Percentiles rank a stretch among this genome's conserved stretches.
phyloP scores from a whole-genome alignment of 345 rosid species.

The Eutrema yunnanense region DNA sequence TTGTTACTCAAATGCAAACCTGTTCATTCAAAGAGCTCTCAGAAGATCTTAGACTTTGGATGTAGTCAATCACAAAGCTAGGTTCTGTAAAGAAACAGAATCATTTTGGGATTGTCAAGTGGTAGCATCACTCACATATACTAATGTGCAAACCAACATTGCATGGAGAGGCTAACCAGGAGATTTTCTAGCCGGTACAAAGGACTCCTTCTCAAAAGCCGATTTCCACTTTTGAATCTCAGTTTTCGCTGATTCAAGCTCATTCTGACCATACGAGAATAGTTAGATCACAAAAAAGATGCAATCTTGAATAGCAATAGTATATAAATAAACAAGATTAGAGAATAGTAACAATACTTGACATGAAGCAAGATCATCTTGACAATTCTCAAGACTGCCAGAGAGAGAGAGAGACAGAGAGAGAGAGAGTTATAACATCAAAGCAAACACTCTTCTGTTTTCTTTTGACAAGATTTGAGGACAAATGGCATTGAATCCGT shows the following conservation, averaged over 20 bases:
- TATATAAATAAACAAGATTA: not conserved
- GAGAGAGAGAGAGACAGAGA: not conserved
- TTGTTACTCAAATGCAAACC: constrained; percentile 36
- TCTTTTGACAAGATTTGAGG: not conserved
- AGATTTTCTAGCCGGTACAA: constrained; percentile 51
- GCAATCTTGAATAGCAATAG: not conserved
- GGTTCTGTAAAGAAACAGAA: constrained; percentile 52
- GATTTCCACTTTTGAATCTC: constrained; percentile 79
- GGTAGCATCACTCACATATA: not conserved
- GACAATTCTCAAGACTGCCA: constrained; percentile 73
- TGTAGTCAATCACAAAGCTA: constrained; percentile 53
- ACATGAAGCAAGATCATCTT: constrained; percentile 45
- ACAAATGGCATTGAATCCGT: not conserved
- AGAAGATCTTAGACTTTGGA: constrained; percentile 70
- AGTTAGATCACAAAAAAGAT: not conserved
- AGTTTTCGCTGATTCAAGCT: constrained; percentile 69
- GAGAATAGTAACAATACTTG: constrained; percentile 46
- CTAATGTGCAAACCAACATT: constrained; percentile 1
- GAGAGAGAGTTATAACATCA: not conserved
- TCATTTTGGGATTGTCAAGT: not conserved
- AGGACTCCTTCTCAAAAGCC: constrained; percentile 63
- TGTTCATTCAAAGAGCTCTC: constrained; percentile 79
- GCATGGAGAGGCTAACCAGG: constrained; percentile 56
- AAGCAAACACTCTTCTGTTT: not conserved
- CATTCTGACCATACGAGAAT: constrained; percentile 31